Evolutionary conservation across 2,329 filamentous ascomycete genomes (phyloP).

Genomic region (Penicillium olsonii): DNA sequence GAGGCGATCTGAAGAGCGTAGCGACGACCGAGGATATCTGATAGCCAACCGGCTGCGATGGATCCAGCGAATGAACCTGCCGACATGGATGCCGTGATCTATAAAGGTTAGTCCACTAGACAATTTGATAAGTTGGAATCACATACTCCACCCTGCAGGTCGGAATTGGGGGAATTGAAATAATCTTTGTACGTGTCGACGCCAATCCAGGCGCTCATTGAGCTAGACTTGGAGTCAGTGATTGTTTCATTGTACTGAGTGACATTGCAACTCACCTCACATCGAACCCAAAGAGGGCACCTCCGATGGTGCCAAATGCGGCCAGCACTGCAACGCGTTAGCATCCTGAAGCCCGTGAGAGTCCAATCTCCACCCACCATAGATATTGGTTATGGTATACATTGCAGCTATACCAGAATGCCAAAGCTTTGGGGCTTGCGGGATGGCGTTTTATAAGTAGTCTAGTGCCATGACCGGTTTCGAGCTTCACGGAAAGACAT

Average conservation of each 20-base stretch:
- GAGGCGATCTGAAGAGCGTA: slow-evolving; percentile 27
- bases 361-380: slow-evolving; percentile 27
- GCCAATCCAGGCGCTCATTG: slow-evolving; percentile 50
- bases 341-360: not conserved
- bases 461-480: not conserved
- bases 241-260: slow-evolving; percentile 15
- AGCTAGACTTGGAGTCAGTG: slow-evolving; percentile 21
- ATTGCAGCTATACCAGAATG: slow-evolving; percentile 9
- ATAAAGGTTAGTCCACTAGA: slow-evolving; percentile 33
- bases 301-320: slow-evolving; percentile 58
- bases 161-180: slow-evolving; percentile 51
- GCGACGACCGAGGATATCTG: slow-evolving; percentile 28
- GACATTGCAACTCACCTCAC: slow-evolving; percentile 53
- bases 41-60: slow-evolving; percentile 24
- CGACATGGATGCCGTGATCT: slow-evolving; percentile 64
- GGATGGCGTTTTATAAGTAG: slow-evolving; percentile 17
- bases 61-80: slow-evolving; percentile 25
- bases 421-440: not conserved
- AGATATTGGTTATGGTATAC: slow-evolving; percentile 51
- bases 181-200: slow-evolving; percentile 56
- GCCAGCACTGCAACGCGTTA: slow-evolving; percentile 46
- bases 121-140: not conserved
- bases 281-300: slow-evolving; percentile 61
- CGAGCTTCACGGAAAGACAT: too few species aligned
- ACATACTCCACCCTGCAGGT: slow-evolving; percentile 39